Evolutionary conservation across 2,329 filamentous ascomycete species (phyloP), one percentile per base, ranked within the genome.

Genomic region (Domatiomyces catenatus): DNA sequence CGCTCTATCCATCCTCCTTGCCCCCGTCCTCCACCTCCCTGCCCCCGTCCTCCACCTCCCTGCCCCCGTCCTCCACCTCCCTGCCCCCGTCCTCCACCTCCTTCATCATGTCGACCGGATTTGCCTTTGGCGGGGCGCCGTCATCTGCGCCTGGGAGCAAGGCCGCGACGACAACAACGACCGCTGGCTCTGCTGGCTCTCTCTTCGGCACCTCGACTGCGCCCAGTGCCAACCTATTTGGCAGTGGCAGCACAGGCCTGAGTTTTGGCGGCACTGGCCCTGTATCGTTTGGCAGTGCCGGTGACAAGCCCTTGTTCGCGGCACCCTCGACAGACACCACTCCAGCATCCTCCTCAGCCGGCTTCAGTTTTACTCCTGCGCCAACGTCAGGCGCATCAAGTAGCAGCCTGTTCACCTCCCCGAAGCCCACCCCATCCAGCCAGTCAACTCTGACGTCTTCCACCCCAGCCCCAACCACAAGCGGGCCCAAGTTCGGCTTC

Each of bases 201-300:
- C 43, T 61, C 45, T 68, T 66, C 51, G 63, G 62, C 50, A 50
- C 49, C 42, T 52, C 54, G 43, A 59, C 62, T 24, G 59, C 63
- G 49, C 69, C 68, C 10, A 67, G 68, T 17, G 66, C 61, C 51
- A 69, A 69, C 52, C 52, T 39, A 12, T 39, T 39, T 39, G 32
- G 32, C 32, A 39, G 32, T 15, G 32, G 32, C 32, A 39, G 32
- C 15, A 15, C 8, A 12, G 10, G 10, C 32, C 32, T 39, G 32
- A 15, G 10, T 15, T 39, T 39, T 39, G 32, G 32, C 32, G 15
- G 12, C 12, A 39, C 32, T 15, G 32, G 32, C 32, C 15, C 2
- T 15, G 8, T 12, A 15, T 39, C 32, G 32, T 39, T 15, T 8
- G 32, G 10, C 8, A 39, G 12, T 15, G 32, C 10, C 32, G 10